Percentiles rank a stretch among this genome's conserved stretches.
Evolutionary conservation across 2,329 filamentous ascomycete genomes (phyloP).

Genomic region (Whalleya microplaca): DNA sequence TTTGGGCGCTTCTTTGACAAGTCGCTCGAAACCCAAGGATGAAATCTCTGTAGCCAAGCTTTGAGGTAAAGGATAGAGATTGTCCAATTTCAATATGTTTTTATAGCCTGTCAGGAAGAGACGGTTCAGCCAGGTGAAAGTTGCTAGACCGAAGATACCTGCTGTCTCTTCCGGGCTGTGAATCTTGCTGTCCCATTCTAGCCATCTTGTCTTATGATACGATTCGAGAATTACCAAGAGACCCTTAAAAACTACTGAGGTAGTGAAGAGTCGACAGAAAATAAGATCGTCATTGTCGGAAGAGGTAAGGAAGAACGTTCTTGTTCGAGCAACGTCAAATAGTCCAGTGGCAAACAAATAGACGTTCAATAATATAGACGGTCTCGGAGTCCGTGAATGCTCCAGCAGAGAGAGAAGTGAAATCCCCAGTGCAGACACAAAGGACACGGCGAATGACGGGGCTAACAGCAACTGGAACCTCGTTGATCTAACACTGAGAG

Average conservation of each 20-base stretch:
- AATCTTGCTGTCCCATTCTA: constrained; percentile 15
- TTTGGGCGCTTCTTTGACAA: not conserved
- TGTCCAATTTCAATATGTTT: constrained; percentile 7
- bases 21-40: constrained; percentile 2
- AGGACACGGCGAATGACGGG: constrained; percentile 2
- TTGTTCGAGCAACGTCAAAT: constrained; percentile 47
- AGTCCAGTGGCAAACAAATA: constrained; percentile 48
- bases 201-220: constrained; percentile 14
- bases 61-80: constrained; percentile 23
- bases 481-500: no score
- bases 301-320: constrained; percentile 47
- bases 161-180: constrained; percentile 38
- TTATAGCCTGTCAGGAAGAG: constrained; percentile 33
- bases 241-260: constrained; percentile 14
- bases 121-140: constrained; percentile 40
- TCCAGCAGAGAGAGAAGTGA: constrained; percentile 24
- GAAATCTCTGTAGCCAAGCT: constrained; percentile 13
- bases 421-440: constrained; percentile 21
- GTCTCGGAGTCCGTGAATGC: constrained; percentile 36
- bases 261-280: constrained; percentile 19
- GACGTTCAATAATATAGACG: constrained; percentile 47
- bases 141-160: constrained; percentile 36
- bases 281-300: constrained; percentile 12
- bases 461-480: not conserved
- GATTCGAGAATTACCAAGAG: constrained; percentile 17